A percentile compares a stretch with the other conserved stretches of the same genome.
phyloP scores from a whole-genome alignment of 352 stramenopile species.

The Pythium volutum region DNA sequence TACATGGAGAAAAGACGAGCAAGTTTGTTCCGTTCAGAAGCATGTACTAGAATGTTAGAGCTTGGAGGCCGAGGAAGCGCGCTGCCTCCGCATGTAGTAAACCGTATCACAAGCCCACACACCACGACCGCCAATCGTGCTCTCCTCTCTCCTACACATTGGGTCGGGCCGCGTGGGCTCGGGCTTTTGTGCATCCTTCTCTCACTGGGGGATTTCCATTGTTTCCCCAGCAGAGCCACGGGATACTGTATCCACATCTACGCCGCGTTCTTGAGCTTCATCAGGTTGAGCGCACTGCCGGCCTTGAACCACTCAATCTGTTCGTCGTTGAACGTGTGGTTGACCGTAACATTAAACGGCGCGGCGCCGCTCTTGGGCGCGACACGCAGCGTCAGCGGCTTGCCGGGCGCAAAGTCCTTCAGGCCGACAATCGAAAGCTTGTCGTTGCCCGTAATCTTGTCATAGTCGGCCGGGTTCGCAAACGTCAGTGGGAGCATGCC shows the following conservation, averaged over 20 bases:
- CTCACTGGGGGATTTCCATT: conserved; percentile 1
- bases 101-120: conserved; percentile 16
- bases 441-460: conserved; percentile 91
- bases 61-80: conserved; percentile 18
- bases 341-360: conserved; percentile 87
- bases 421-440: conserved; percentile 90
- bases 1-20: background rate
- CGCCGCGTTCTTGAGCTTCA: conserved; percentile 88
- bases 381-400: conserved; percentile 84
- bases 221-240: conserved; percentile 3
- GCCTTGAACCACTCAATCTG: conserved; percentile 95
- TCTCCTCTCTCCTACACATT: too few relatives aligned
- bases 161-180: too few relatives aligned
- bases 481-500: conserved; percentile 93
- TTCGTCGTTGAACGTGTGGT: conserved; percentile 94
- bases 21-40: background rate
- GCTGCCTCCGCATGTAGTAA: conserved; percentile 13
- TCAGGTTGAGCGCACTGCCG: conserved; percentile 92
- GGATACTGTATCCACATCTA: conserved; percentile 6
- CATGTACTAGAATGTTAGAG: conserved; percentile 26
- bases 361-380: conserved; percentile 53
- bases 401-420: conserved; percentile 79
- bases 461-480: conserved; percentile 90
- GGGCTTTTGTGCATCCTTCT: too few relatives aligned
- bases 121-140: conserved; percentile 17